Conservation (phyloP, 352 stramenopile species). For the Peronospora destructor region DNA sequence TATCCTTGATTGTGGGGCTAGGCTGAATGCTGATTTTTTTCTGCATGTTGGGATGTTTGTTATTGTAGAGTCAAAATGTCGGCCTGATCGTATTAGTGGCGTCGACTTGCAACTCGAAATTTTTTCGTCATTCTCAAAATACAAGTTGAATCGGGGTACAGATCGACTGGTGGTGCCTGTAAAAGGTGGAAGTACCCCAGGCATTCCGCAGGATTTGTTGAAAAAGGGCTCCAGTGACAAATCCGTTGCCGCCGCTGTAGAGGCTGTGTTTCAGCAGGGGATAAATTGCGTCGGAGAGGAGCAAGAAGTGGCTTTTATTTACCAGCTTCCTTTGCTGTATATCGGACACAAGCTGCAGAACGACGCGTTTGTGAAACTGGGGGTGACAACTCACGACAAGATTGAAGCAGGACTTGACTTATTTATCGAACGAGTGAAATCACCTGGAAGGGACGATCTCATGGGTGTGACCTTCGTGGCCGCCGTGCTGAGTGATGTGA, state of each 20-base stretch:
- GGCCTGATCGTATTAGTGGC: constrained; percentile 35
- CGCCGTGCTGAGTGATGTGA: constrained; percentile 59
- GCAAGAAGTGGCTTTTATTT: constrained; percentile 50
- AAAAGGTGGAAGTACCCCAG: constrained; percentile 19
- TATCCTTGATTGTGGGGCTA: neutral
- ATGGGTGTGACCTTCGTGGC: constrained; percentile 60
- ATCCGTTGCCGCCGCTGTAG: constrained; percentile 30
- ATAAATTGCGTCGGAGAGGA: constrained; percentile 35
- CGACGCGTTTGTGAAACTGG: constrained; percentile 31
- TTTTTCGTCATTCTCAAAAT: constrained; percentile 41
- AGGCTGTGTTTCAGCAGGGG: constrained; percentile 45
- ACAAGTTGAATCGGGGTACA: constrained; percentile 41
- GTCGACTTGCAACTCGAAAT: constrained; percentile 42
- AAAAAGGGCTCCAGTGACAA: constrained; percentile 28
- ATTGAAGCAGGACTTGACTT: constrained; percentile 41
- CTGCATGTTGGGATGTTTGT: neutral
- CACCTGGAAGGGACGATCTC: constrained; percentile 52
- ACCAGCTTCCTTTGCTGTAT: constrained; percentile 48
- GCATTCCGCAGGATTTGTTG: constrained; percentile 39
- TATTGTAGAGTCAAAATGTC: constrained; percentile 28
- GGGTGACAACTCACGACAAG: constrained; percentile 32
- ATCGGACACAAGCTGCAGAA: constrained; percentile 43
- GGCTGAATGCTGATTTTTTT: neutral
- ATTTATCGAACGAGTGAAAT: constrained; percentile 54
- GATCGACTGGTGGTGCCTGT: constrained; percentile 27